Base-by-base conservation (phyloP, 2,329 filamentous ascomycete genomes). In the Cordyceps javanica region DNA sequence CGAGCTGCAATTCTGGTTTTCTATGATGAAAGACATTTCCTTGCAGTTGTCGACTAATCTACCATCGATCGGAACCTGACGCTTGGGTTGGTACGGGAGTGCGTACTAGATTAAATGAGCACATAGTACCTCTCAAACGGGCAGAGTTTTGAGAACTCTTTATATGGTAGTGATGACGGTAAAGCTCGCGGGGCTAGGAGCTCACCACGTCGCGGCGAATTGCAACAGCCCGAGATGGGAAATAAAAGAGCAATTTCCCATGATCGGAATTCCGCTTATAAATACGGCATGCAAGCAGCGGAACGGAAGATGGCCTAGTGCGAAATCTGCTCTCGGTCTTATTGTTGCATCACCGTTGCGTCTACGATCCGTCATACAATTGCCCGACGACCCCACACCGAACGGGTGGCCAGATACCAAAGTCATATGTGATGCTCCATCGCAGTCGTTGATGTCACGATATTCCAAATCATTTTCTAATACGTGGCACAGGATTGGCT, bases 371-470 rank as follows among this genome's bases (percentile, higher is more conserved):
- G 50, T 53, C 50, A 53, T 44, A 7, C 26, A 53, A 53, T n/a
- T 41, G 36, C n/a, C 23, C 8, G 6, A 3, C 16, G 19, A 23
- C 50, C 34, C 50, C 50, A 53, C 39, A 44, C n/a, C n/a, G n/a
- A 44, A 53, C 11, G 14, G 26, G 7, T 5, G 14, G 25, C n/a
- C 38, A 6, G n/a, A 21, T 25, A 23, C 10, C 16, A 25, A 19
- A 13, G 11, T 16, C 9, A n/a, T 16, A 34, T 44, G 14, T 21
- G 13, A 4, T 16, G 36, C 3, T 25, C 5, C 16, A 36, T 38
- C 23, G 41, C 52, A 45, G 26, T 55, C 52, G 30, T 55, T 55
- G 52, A 55, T 55, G 52, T 55, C 52, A 55, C 41, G 30, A n/a
- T 55, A 28, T 38, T n/a, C 45, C 16, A 26, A 46, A 46, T 23